These are phyloP conservation scores for Linnemannia exigua DNA, from an alignment of 192 early-diverging fungal species.

Conservation along the genomic window DNA sequence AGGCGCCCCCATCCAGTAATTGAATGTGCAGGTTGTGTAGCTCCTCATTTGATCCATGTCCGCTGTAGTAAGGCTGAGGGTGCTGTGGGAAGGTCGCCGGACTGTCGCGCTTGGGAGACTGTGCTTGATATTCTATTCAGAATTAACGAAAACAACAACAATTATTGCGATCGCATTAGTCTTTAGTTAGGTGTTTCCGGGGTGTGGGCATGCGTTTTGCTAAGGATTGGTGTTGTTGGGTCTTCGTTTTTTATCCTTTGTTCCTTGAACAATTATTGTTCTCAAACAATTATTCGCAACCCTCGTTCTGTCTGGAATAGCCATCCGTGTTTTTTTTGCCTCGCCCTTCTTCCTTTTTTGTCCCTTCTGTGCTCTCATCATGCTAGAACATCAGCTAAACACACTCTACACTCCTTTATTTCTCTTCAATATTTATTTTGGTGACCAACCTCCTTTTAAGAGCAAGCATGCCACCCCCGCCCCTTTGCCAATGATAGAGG, in stretches of 20 bases:
- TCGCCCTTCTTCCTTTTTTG: neutral
- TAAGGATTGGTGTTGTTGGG: neutral
- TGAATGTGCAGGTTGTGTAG: conserved; percentile 23
- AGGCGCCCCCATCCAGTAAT: neutral
- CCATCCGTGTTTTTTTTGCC: neutral
- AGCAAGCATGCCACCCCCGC: neutral
- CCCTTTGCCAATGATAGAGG: neutral
- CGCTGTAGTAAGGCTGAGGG: neutral
- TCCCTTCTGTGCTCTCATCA: conserved; percentile 4
- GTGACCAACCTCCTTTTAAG: neutral
- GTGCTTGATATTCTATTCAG: conserved; percentile 43
- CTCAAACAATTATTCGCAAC: neutral
- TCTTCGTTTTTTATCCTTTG: neutral
- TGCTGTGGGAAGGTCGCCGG: conserved; percentile 10
- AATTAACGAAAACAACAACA: neutral
- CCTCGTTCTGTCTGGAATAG: neutral
- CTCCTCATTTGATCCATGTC: conserved; percentile 36
- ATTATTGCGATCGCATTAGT: neutral
- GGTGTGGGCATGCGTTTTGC: neutral
- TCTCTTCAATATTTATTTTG: neutral
- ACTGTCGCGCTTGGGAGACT: conserved; percentile 38
- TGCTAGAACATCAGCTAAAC: conserved; percentile 9
- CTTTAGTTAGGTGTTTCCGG: neutral
- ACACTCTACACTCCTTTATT: conserved; percentile 5
- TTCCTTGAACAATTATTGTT: neutral